Conservation (phyloP, 192 early-diverging fungal genomes). For the Allomyces macrogynus region DNA sequence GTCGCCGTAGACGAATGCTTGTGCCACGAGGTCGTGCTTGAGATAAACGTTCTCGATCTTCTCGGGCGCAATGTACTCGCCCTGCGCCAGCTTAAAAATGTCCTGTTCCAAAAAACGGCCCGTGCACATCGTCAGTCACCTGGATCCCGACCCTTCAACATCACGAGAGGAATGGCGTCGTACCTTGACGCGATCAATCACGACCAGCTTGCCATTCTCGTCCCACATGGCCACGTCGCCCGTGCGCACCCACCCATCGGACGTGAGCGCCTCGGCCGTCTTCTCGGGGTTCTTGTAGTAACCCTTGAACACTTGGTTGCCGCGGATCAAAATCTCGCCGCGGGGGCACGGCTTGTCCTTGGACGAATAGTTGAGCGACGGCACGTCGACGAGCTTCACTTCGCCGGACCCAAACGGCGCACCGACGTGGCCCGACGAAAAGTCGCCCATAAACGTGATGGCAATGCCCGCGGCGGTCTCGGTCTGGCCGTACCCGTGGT, state of each 20-base stretch:
- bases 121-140: background rate
- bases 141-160: background rate
- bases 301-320: constrained; percentile 49
- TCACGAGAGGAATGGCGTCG: constrained; percentile 69
- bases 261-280: constrained; percentile 61
- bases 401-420: constrained; percentile 52
- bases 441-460: constrained; percentile 14
- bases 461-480: constrained; percentile 42
- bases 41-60: constrained; percentile 64
- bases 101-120: constrained; percentile 19
- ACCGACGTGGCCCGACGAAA: constrained; percentile 48
- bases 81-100: constrained; percentile 73
- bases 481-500: constrained; percentile 67
- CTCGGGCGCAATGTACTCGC: constrained; percentile 90
- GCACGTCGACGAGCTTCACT: constrained; percentile 73
- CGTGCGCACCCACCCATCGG: constrained; percentile 55
- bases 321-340: constrained; percentile 81
- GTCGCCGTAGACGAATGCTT: constrained; percentile 89
- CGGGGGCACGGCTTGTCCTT: constrained; percentile 65
- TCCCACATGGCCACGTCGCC: constrained; percentile 67
- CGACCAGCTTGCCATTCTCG: constrained; percentile 43
- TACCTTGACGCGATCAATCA: constrained; percentile 75
- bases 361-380: constrained; percentile 73
- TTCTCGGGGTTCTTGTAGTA: constrained; percentile 71
- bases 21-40: constrained; percentile 56